Evolutionary conservation across 208 protist genomes (phyloP).

Genomic region (Leishmania martiniquensis): DNA sequence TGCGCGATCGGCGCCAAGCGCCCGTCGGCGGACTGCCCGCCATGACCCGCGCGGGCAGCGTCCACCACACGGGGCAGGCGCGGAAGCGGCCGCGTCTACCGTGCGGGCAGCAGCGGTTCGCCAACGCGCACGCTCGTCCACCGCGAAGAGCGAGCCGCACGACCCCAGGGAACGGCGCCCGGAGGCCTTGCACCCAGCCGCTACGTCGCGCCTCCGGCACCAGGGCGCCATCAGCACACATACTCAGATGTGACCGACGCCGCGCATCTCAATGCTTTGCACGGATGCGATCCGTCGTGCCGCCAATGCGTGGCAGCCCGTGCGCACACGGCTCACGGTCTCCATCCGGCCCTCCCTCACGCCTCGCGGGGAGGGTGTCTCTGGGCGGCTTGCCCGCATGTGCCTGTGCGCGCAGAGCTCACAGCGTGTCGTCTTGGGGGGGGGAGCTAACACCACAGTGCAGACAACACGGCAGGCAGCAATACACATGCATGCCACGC

Average conservation of each 20-base stretch:
- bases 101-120: background rate
- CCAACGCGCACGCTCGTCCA: background rate
- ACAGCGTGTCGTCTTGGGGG: background rate
- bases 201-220: background rate
- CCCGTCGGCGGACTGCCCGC: too few species aligned
- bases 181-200: background rate
- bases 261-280: background rate
- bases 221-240: background rate
- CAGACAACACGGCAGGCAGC: background rate
- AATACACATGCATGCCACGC: background rate
- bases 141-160: background rate
- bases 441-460: background rate
- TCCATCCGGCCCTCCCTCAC: background rate
- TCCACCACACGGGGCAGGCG: too few species aligned
- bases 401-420: background rate
- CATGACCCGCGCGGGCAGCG: too few species aligned
- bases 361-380: too few species aligned
- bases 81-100: too few species aligned
- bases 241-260: background rate
- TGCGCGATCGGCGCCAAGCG: too few species aligned
- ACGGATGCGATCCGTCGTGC: background rate
- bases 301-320: background rate
- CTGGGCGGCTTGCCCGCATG: background rate
- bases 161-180: too few species aligned
- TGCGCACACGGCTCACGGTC: background rate